A percentile compares a stretch with the other conserved stretches of the same genome.
Evolutionary conservation across 1,284 basidiomycete genomes (phyloP).

Genomic region (Pseudozyma sp.): DNA sequence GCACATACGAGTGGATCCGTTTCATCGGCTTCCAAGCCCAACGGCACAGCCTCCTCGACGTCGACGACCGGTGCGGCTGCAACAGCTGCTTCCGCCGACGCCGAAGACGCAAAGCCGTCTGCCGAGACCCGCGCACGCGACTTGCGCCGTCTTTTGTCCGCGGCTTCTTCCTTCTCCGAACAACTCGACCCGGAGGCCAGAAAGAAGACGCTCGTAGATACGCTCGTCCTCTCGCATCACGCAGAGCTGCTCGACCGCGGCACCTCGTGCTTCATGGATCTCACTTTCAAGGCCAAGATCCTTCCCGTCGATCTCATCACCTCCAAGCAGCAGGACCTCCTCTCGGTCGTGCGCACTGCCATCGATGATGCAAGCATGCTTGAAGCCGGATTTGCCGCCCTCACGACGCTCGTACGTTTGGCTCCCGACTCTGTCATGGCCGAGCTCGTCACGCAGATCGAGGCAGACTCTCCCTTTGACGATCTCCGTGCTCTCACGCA

Average conservation of each 20-base stretch:
- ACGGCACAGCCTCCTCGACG: conserved; percentile 18
- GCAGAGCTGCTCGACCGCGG: conserved; percentile 53
- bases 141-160: conserved; percentile 46
- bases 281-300: conserved; percentile 58
- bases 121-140: conserved; percentile 45
- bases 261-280: conserved; percentile 58
- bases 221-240: conserved; percentile 64
- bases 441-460: conserved; percentile 51
- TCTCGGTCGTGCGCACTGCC: conserved; percentile 42
- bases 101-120: conserved; percentile 42
- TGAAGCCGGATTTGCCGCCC: conserved; percentile 55
- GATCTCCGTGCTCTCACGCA: conserved; percentile 47
- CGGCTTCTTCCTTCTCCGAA: conserved; percentile 46
- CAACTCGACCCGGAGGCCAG: conserved; percentile 26
- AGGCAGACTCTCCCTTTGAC: conserved; percentile 43
- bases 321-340: conserved; percentile 45
- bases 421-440: conserved; percentile 58
- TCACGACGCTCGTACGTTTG: conserved; percentile 58
- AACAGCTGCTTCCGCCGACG: conserved; percentile 24
- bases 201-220: conserved; percentile 53
- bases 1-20: conserved; percentile 2
- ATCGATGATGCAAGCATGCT: conserved; percentile 39
- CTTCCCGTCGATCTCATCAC: conserved; percentile 59
- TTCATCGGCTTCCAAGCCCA: conserved; percentile 22
- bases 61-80: conserved; percentile 15